Base-by-base conservation (phyloP, 2,329 filamentous ascomycete genomes). In the Monilinia polystroma region DNA sequence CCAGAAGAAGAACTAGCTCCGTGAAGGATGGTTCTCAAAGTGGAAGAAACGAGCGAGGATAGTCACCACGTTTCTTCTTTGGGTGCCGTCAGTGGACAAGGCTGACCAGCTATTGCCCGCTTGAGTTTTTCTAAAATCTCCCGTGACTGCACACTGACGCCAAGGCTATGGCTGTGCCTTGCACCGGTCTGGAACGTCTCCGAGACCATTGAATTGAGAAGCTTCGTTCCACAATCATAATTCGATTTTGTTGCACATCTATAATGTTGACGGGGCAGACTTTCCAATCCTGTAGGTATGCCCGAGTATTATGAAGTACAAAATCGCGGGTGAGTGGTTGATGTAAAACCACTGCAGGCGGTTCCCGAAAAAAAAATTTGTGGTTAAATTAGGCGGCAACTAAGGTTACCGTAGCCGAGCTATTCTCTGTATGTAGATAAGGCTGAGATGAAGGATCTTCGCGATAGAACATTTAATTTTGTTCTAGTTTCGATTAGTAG, bases 41-140 rank as follows among this genome's bases (percentile, higher is more conserved):
- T n/a, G 12, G 56, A 11, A 45, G 16, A 59, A 47, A 35, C 18
- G 56, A 59, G 56, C 56, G 56, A 59, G 56, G 32, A 11, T 32
- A 47, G 20, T 29, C 26, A 12, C 55, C 43, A 32, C 20, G 41
- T n/a, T 35, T 53, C 14, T 47, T 3, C 41, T 10, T 8, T n/a
- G 4, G 18, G 18, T 16, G 35, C 35, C 35, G 35, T 26, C 23
- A 56, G 35, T 56, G 54, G n/a, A 1, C 23, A 12, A n/a, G 23
- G 35, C 35, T 56, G 35, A 45, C 38, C 5, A 20, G n/a, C 6
- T 49, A n/a, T 23, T n/a, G 11, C 3, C 6, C 20, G 7, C 7
- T n/a, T n/a, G 18, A 49, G 20, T n/a, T 49, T 20, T 47, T 49
- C 45, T n/a, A n/a, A 49, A 49, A 23, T n/a, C 18, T n/a, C 45